phyloP scores from a whole-genome alignment of 2,329 filamentous ascomycete genomes.

The Arthrinium puccinioides region DNA sequence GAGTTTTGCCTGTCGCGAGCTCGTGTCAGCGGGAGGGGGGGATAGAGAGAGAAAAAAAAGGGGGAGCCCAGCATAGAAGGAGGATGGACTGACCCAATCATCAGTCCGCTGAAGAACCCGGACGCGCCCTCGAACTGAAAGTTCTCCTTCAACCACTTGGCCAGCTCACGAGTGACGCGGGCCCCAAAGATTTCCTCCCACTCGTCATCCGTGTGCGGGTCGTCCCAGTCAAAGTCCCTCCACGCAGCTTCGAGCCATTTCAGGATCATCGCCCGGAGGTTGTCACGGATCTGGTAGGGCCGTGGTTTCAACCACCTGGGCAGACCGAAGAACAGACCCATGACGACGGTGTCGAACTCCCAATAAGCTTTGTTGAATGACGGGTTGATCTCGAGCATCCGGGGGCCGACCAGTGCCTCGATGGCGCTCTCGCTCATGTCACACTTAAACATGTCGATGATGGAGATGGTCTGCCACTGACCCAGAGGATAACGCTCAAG shows the following conservation, averaged over 20 bases:
- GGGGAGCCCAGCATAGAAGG: background rate
- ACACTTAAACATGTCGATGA: conserved; percentile 11
- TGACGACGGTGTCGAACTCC: conserved; percentile 14
- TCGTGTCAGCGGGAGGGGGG: background rate
- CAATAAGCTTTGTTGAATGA: conserved; percentile 16
- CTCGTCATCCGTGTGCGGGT: conserved; percentile 6
- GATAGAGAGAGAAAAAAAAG: background rate
- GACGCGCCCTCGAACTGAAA: conserved; percentile 8
- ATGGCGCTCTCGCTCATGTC: conserved; percentile 15
- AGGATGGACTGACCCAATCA: conserved; percentile 8
- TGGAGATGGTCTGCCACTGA: conserved; percentile 11
- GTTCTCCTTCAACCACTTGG: conserved; percentile 11
- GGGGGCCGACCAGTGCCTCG: conserved; percentile 13
- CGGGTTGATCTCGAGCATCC: conserved; percentile 16
- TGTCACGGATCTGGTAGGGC: conserved; percentile 10
- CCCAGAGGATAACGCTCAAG: conserved; percentile 8
- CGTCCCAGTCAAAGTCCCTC: conserved; percentile 12
- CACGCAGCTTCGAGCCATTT: conserved; percentile 7
- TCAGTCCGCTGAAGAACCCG: background rate
- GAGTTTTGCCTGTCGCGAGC: conserved; percentile 16
- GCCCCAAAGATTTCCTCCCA: conserved; percentile 23
- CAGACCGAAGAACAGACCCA: conserved; percentile 12
- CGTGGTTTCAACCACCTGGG: conserved; percentile 13
- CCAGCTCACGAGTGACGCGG: conserved; percentile 11
- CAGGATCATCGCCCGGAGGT: conserved; percentile 7